Evolutionary conservation across 441 rosid species (phyloP).

Genomic region (Gossypium trilobum): DNA sequence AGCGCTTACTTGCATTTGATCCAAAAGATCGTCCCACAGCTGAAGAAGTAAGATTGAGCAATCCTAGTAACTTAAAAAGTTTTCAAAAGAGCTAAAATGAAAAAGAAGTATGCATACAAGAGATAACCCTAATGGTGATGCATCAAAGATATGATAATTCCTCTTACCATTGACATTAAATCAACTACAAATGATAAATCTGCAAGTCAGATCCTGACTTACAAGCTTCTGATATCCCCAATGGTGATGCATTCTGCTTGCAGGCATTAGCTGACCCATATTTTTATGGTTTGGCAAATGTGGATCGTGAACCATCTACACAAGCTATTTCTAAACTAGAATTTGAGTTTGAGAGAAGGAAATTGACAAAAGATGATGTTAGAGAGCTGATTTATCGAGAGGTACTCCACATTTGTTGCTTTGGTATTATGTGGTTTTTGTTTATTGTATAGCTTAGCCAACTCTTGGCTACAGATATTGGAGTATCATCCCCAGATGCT

Average conservation of each 20-base stretch:
- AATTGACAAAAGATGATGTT: slow-evolving; percentile 83
- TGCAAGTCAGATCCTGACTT: not conserved
- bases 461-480: slow-evolving; percentile 46
- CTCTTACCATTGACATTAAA: not conserved
- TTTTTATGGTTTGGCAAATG: slow-evolving; percentile 69
- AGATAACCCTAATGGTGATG: not conserved
- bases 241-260: slow-evolving; percentile 16
- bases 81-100: not conserved
- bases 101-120: not conserved
- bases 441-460: slow-evolving; percentile 16
- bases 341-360: slow-evolving; percentile 95
- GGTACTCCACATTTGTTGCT: slow-evolving; percentile 36
- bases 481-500: slow-evolving; percentile 99
- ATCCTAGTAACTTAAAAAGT: not conserved
- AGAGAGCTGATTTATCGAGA: slow-evolving; percentile 94
- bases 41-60: slow-evolving; percentile 39
- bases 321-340: slow-evolving; percentile 89
- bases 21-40: slow-evolving; percentile 96
- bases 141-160: not conserved
- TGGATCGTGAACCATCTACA: slow-evolving; percentile 84
- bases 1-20: slow-evolving; percentile 88
- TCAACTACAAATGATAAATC: not conserved
- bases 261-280: slow-evolving; percentile 93
- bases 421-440: slow-evolving; percentile 3
- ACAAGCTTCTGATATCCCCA: slow-evolving; percentile 8